A percentile compares a stretch with the other conserved stretches of the same genome.
These are phyloP conservation scores for Leccinum subatratum DNA, from an alignment of 1,284 basidiomycete genomes.

Conservation along the genomic window DNA sequence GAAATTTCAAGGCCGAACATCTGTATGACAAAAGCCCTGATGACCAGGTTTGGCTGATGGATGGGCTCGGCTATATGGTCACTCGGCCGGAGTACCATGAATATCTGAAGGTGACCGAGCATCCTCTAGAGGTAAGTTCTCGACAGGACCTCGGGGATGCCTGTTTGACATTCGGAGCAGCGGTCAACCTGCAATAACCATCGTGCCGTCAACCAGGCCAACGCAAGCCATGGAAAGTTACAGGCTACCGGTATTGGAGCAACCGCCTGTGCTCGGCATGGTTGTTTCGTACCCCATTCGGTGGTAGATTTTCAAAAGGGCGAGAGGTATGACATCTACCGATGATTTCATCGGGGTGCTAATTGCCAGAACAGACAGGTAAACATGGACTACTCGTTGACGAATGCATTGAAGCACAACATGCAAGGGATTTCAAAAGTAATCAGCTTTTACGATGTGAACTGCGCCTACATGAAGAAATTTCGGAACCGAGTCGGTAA, in stretches of 20 bases:
- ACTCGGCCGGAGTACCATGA: not conserved
- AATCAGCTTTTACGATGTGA: constrained; percentile 14
- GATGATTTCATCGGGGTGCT: not conserved
- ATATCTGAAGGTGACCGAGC: not conserved
- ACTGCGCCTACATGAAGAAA: constrained; percentile 13
- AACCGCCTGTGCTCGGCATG: constrained; percentile 19
- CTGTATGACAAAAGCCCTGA: not conserved
- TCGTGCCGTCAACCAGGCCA: constrained; percentile 9
- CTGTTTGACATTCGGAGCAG: not conserved
- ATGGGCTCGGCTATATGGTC: constrained; percentile 15
- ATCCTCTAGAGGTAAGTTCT: not conserved
- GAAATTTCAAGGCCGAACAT: constrained; percentile 18
- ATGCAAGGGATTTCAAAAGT: not conserved
- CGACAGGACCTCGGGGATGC: not conserved
- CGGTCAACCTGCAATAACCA: constrained; percentile 11
- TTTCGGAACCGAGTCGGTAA: not conserved
- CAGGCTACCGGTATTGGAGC: constrained; percentile 18
- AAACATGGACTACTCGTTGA: constrained; percentile 24
- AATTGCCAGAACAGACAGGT: constrained; percentile 11
- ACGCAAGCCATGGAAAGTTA: constrained; percentile 5
- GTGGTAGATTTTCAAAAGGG: constrained; percentile 8
- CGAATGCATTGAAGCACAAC: constrained; percentile 10
- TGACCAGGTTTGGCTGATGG: constrained; percentile 13
- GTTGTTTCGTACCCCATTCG: constrained; percentile 18
- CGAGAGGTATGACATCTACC: constrained; percentile 5